Evolutionary conservation across 331 rosid species (phyloP).

Genomic region (Telfairia occidentalis): DNA sequence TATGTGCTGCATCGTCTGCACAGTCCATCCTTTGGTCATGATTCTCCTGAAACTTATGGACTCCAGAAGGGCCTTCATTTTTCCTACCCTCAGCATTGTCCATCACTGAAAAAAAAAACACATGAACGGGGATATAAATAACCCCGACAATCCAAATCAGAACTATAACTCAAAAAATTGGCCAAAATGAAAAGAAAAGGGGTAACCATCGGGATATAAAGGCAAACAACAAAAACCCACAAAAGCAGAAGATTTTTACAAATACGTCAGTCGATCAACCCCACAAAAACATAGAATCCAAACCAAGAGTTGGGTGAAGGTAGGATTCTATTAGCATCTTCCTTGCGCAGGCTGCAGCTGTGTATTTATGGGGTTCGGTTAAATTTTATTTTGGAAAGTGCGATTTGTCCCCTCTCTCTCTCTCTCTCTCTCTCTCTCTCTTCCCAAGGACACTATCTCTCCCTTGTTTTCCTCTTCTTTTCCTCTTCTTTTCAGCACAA

Average conservation of each 20-base stretch:
- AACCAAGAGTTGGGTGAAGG: slow-evolving; percentile 35
- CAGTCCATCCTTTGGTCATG: slow-evolving; percentile 27
- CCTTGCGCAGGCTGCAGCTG: slow-evolving; percentile 13
- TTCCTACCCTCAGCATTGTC: slow-evolving; percentile 42
- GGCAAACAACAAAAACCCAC: background rate
- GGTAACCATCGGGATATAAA: background rate
- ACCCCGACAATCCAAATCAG: background rate
- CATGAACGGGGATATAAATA: background rate
- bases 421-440: background rate
- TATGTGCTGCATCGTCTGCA: slow-evolving; percentile 13
- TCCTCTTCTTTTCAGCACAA: slow-evolving; percentile 9
- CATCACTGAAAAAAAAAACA: slow-evolving; percentile 36
- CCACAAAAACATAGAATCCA: slow-evolving; percentile 27
- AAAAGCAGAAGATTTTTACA: background rate
- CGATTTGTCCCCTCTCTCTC: slow-evolving; percentile 1
- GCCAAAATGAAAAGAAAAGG: background rate
- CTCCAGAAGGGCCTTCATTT: slow-evolving; percentile 52
- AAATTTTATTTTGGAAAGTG: slow-evolving; percentile 16
- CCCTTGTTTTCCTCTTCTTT: slow-evolving; percentile 12
- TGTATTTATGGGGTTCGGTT: slow-evolving; percentile 4
- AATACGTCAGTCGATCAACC: slow-evolving; percentile 12
- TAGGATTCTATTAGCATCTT: slow-evolving; percentile 34
- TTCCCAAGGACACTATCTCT: slow-evolving; percentile 5
- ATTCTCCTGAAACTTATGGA: slow-evolving; percentile 25
- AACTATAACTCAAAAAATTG: background rate